These are phyloP conservation scores for Sequoiadendron giganteum DNA, from an alignment of 75 land plant genomes.

Conservation along the genomic window DNA sequence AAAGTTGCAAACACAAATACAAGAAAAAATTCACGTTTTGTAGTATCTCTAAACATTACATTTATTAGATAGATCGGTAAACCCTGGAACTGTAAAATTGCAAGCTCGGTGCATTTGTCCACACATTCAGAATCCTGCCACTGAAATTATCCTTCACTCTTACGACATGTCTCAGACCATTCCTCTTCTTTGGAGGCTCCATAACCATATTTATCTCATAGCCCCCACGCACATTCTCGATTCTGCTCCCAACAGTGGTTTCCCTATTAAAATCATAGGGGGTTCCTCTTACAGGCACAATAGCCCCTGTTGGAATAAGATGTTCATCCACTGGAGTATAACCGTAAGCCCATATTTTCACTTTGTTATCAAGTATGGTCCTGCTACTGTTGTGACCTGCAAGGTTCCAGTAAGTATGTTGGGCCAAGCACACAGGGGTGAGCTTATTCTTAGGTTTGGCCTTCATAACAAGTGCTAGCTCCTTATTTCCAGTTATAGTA, in stretches of 20 bases:
- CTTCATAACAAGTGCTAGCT: conserved; percentile 39
- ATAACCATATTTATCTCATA: conserved; percentile 76
- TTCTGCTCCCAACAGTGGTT: conserved; percentile 33
- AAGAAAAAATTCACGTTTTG: no score
- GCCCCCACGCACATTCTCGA: conserved; percentile 32
- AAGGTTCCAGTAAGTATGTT: conserved; percentile 84
- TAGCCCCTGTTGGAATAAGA: conserved; percentile 70
- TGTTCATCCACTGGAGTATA: conserved; percentile 55
- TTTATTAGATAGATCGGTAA: background rate
- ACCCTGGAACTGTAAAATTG: conserved; percentile 58
- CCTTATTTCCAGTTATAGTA: conserved; percentile 23
- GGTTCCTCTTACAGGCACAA: conserved; percentile 50
- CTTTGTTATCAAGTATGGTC: conserved; percentile 38
- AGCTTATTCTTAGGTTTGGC: conserved; percentile 52
- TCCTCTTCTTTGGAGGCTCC: conserved; percentile 18
- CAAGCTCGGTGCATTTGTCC: conserved; percentile 51
- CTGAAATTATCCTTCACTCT: conserved; percentile 33
- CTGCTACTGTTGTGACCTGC: conserved; percentile 55
- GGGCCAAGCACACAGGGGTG: conserved; percentile 74
- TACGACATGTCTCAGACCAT: conserved; percentile 39
- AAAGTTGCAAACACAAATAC: no score
- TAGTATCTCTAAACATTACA: no score
- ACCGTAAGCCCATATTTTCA: conserved; percentile 42
- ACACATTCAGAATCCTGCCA: conserved; percentile 59
- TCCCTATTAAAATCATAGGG: conserved; percentile 60